Evolutionary conservation across 345 rosid species (phyloP).

Genomic region (Theobroma cacao): DNA sequence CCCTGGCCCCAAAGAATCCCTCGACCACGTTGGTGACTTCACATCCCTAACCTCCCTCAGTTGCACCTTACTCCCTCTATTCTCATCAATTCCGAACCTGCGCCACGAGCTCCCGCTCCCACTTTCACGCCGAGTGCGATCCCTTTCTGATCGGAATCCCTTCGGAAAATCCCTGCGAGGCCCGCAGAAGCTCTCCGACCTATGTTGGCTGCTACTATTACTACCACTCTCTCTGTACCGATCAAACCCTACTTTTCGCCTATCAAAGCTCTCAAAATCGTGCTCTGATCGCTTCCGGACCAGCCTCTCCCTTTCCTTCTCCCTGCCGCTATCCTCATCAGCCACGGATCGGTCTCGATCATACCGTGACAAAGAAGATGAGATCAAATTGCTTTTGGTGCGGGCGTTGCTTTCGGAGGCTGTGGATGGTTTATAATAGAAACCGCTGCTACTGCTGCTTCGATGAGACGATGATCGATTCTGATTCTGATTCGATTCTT

Average conservation of each 20-base stretch:
- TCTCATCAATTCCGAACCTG: slow-evolving; percentile 52
- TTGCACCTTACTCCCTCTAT: slow-evolving; percentile 33
- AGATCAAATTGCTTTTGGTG: slow-evolving; percentile 39
- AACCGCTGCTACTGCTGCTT: slow-evolving; percentile 26
- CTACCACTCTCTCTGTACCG: slow-evolving; percentile 45
- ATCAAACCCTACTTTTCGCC: slow-evolving; percentile 62
- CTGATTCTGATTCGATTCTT: slow-evolving; percentile 42
- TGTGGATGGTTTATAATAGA: slow-evolving; percentile 41
- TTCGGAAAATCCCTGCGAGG: slow-evolving; percentile 81
- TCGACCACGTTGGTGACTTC: slow-evolving; percentile 55
- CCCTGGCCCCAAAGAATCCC: slow-evolving; percentile 41
- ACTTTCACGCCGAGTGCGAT: slow-evolving; percentile 59
- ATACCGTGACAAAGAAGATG: slow-evolving; percentile 55
- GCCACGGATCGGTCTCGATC: slow-evolving; percentile 60
- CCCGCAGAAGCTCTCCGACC: slow-evolving; percentile 76
- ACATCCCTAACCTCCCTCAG: slow-evolving; percentile 39
- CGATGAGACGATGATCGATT: slow-evolving; percentile 58
- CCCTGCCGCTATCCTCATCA: slow-evolving; percentile 35
- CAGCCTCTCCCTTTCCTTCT: slow-evolving; percentile 32
- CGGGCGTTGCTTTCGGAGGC: slow-evolving; percentile 37
- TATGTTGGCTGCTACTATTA: slow-evolving; percentile 38
- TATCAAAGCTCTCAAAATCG: slow-evolving; percentile 58
- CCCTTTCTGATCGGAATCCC: slow-evolving; percentile 83
- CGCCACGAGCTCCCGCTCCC: slow-evolving; percentile 79
- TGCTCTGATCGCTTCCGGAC: slow-evolving; percentile 61